Evolutionary conservation across 768 basidiomycete genomes (phyloP).

Genomic region (Lyophyllum decastes): DNA sequence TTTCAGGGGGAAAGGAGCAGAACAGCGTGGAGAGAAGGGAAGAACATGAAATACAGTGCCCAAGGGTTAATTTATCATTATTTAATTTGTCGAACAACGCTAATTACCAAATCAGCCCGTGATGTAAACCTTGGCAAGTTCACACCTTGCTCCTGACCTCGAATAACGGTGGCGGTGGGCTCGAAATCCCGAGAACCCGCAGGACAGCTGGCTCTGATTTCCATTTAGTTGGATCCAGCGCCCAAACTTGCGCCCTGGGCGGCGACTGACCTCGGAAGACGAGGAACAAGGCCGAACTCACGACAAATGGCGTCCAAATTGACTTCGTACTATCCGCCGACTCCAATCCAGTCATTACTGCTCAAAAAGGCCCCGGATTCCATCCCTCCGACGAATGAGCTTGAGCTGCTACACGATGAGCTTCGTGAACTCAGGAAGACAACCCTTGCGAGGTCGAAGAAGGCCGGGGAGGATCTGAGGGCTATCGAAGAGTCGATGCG

Average conservation of each 20-base stretch:
- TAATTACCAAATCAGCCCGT: constrained; percentile 20
- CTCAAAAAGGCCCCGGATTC: constrained; percentile 64
- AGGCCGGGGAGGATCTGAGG: constrained; percentile 75
- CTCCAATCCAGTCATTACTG: constrained; percentile 57
- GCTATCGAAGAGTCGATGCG: constrained; percentile 77
- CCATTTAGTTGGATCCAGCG: constrained; percentile 16
- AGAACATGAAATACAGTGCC: neutral
- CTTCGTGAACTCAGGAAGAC: constrained; percentile 53
- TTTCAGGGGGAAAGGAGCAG: neutral
- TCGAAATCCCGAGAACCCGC: constrained; percentile 18
- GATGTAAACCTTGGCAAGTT: constrained; percentile 28
- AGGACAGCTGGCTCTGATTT: constrained; percentile 8
- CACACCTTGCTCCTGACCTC: constrained; percentile 40
- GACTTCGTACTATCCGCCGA: constrained; percentile 45
- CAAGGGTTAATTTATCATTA: constrained; percentile 6
- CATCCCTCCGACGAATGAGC: constrained; percentile 73
- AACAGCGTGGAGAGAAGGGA: neutral
- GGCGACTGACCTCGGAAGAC: constrained; percentile 1
- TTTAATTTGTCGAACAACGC: constrained; percentile 6
- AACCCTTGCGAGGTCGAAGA: constrained; percentile 65
- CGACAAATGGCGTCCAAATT: constrained; percentile 64
- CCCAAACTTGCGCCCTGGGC: constrained; percentile 9
- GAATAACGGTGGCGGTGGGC: constrained; percentile 27
- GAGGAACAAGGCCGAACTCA: constrained; percentile 14
- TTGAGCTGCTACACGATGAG: constrained; percentile 65